These are phyloP conservation scores for Pseudonectria buxi DNA, from an alignment of 2,329 filamentous ascomycete species.

Conservation along the genomic window DNA sequence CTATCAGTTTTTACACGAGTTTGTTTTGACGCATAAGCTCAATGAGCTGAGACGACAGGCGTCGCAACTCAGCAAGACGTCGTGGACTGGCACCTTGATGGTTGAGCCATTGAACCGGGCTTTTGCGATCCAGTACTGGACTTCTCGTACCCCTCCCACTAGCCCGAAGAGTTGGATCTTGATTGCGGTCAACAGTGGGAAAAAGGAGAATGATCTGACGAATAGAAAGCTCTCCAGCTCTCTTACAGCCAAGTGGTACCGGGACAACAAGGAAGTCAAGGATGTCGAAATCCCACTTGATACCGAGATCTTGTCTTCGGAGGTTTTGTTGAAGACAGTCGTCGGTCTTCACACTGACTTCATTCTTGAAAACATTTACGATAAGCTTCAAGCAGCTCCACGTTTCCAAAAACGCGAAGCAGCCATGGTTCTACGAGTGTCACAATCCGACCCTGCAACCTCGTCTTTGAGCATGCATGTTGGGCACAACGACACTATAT, in stretches of 20 bases:
- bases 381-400: conserved; percentile 50
- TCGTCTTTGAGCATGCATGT: conserved; percentile 65
- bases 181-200: conserved; percentile 69
- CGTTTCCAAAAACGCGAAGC: conserved; percentile 57
- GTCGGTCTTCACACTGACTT: conserved; percentile 69
- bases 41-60: conserved; percentile 75
- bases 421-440: conserved; percentile 50
- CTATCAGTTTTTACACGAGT: conserved; percentile 81
- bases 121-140: conserved; percentile 89
- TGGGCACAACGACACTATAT: conserved; percentile 53
- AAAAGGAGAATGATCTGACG: conserved; percentile 32
- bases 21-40: conserved; percentile 86
- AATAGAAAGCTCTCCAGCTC: conserved; percentile 43
- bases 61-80: conserved; percentile 55
- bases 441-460: conserved; percentile 55
- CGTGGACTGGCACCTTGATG: conserved; percentile 72
- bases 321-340: conserved; percentile 64
- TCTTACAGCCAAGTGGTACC: conserved; percentile 72
- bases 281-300: conserved; percentile 63
- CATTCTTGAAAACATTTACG: conserved; percentile 61
- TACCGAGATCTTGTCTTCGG: conserved; percentile 61
- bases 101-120: conserved; percentile 76
- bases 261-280: conserved; percentile 68
- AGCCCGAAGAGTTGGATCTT: conserved; percentile 85
- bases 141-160: conserved; percentile 42